Evolutionary conservation across 1,284 basidiomycete species (phyloP), one percentile per base, ranked within the genome.

Genomic region (Gymnopus androsaceus): DNA sequence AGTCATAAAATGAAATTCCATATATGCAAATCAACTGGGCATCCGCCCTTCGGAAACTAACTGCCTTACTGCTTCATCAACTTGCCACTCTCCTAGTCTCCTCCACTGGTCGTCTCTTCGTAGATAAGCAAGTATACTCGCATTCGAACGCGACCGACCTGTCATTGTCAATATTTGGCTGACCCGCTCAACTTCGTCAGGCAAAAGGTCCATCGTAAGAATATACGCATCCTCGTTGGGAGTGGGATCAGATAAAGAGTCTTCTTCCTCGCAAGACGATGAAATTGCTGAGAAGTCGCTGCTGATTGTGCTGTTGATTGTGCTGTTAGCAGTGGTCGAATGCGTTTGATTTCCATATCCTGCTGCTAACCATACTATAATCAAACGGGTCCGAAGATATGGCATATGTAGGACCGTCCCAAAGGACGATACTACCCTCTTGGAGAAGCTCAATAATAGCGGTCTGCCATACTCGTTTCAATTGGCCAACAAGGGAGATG

Each of bases 361-460:
- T 38, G 8, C 15, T 38, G 8, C 15, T 71, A 30, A 61, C 61
- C 51, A 66, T 62, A 9, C 41, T 28, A 27, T 38, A 57, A 27
- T 54, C 41, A n/a, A 42, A 17, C 6, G 37, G 27, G 11, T 54
- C 51, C 12, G 59, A 55, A 15, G 62, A 52, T 58, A 60, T 67
- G 11, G 65, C 63, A 30, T 74, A 71, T 5, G 73, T 69, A 3
- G 81, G 79, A 0, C 85, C 85, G 55, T 86, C 81, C 83, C 85
- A 88, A 2, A 88, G 66, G 0, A 88, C 73, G 54, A 90, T 82
- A 59, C 78, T 81, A 9, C 88, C 88, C 55, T 89, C 88, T 52
- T 80, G 73, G 54, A 82, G 75, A 17, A 90, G 70, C 64, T 83
- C 78, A n/a, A 81, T 70, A 51, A 90, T 73, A 0, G 84, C 82